Evolutionary conservation across 768 basidiomycete species (phyloP), one percentile per base, ranked within the genome.

Genomic region (Suillus subaureus): DNA sequence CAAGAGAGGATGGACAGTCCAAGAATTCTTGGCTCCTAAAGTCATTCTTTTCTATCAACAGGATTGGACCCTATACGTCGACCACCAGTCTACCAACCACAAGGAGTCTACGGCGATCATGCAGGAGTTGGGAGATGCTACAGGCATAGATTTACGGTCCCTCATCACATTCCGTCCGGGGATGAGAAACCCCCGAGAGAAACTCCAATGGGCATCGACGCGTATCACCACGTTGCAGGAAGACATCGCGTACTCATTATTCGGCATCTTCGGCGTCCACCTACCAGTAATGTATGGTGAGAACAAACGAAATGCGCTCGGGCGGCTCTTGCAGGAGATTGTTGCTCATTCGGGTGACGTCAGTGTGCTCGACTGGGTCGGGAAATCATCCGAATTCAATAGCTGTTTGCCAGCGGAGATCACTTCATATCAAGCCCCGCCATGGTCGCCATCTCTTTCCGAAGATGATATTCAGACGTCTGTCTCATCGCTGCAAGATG

Each of bases 1-100:
- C 12, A 69, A 58, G 16, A 67, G 73, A 42, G 73, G 73, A 4
- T 74, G 73, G 74, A 75, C 73, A 4, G 66, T 74, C 39, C 73
- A 74, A 35, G 73, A 74, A 61, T 63, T 72, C 67, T 16, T 74
- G 23, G 74, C 72, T 6, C 66, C 73, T 18, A 75, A 68, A 61
- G 58, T 69, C 15, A 67, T 75, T 62, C 72, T 70, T 16, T 74
- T 74, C 67, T 74, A 74, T 65, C 70, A 62, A 47, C 68, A 63
- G 57, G 31, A 21, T 12, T 74, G 73, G 73, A 70, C 65, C 2
- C 43, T 72, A 18, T 64, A 51, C n/a, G 26, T 26, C 49, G 49
- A 51, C 6, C 6, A 51, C 7, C 49, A 26, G 2, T 51, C 49
- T 26, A 3, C 49, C 49, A 51, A 51, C 49, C 49, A 51, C 26